Conservation (phyloP, 164 flowering plant species). For the Echeveria elegans region DNA sequence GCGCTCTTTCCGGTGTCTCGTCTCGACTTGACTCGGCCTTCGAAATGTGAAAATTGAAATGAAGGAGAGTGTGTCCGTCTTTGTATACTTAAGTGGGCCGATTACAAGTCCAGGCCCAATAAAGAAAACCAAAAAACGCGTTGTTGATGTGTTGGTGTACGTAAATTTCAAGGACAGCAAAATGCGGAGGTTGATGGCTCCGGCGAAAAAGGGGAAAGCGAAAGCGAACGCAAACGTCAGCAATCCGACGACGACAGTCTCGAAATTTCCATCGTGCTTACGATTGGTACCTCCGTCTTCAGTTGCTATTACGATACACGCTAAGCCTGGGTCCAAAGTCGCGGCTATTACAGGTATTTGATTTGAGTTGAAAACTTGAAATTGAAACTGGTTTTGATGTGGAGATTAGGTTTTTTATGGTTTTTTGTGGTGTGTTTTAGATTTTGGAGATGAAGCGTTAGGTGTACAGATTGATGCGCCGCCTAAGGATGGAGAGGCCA, state of each 20-base stretch:
- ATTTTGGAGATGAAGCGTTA: conserved; percentile 68
- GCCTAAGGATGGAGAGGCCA: conserved; percentile 89
- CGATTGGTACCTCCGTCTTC: conserved; percentile 62
- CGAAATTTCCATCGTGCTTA: conserved; percentile 50
- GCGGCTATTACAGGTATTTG: conserved; percentile 69
- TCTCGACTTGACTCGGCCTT: too few relatives aligned
- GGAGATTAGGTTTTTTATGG: background rate
- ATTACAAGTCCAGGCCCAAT: too few relatives aligned
- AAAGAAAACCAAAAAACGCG: too few relatives aligned
- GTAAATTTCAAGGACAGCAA: background rate
- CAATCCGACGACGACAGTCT: conserved; percentile 10
- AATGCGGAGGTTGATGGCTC: conserved; percentile 32
- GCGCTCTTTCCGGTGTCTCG: too few relatives aligned
- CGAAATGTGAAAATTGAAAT: background rate
- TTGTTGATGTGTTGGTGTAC: too few relatives aligned
- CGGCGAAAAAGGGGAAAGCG: conserved; percentile 30
- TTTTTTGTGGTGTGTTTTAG: conserved; percentile 18
- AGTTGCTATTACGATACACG: conserved; percentile 82
- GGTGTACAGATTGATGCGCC: conserved; percentile 96
- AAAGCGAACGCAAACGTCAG: conserved; percentile 27
- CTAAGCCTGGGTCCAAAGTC: conserved; percentile 88
- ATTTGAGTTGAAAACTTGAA: background rate
- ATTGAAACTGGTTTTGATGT: background rate
- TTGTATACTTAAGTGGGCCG: too few relatives aligned
- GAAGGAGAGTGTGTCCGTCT: too few relatives aligned